Conservation (phyloP, 2,329 filamentous ascomycete species). For the Dactylonectria estremocensis region DNA sequence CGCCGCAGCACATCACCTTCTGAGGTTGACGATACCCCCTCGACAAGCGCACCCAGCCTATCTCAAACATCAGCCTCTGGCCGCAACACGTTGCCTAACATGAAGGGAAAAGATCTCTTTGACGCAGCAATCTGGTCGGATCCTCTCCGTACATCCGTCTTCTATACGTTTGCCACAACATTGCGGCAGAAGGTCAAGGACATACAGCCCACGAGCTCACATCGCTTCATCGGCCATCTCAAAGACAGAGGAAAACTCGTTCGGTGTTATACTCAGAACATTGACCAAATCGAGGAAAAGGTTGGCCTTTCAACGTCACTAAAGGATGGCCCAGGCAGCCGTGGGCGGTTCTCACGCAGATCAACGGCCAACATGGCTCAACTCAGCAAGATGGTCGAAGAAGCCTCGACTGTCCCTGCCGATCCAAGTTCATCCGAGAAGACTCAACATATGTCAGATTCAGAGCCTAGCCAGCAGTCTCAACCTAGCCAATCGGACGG, state of each 20-base stretch:
- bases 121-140: conserved; percentile 80
- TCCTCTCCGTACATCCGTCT: conserved; percentile 77
- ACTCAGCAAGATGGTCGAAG: conserved; percentile 57
- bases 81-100: conserved; percentile 65
- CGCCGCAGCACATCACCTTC: conserved; percentile 59
- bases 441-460: conserved; percentile 37
- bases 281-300: conserved; percentile 80
- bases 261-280: conserved; percentile 83
- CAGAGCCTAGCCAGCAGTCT: conserved; percentile 37
- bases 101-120: conserved; percentile 81
- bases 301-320: conserved; percentile 77
- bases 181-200: conserved; percentile 75
- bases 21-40: conserved; percentile 62
- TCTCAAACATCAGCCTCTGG: conserved; percentile 57
- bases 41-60: conserved; percentile 56
- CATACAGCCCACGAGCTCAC: conserved; percentile 76
- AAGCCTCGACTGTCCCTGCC: conserved; percentile 43
- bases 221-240: conserved; percentile 78
- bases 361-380: conserved; percentile 55
- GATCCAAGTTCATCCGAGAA: conserved; percentile 44
- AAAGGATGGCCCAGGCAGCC: conserved; percentile 72
- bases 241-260: conserved; percentile 78
- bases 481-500: conserved; percentile 36
- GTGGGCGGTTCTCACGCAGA: conserved; percentile 71
- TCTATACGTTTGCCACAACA: conserved; percentile 80